Conservation (phyloP, 805 yeast genomes). For the Schwanniomyces occidentalis region DNA sequence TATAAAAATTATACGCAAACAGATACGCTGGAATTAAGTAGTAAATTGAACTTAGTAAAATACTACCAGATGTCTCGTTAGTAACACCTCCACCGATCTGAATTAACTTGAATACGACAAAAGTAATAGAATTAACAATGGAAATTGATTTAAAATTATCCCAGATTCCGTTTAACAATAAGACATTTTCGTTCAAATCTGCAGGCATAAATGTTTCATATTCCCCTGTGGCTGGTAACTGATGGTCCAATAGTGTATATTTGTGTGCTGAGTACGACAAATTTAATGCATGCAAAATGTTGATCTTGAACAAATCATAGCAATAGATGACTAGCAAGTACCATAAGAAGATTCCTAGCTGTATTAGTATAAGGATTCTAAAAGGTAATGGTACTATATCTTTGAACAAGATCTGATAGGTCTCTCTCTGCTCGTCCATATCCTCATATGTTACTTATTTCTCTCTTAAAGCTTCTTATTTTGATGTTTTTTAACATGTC, state of each 20-base stretch:
- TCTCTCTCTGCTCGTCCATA: slow-evolving; percentile 5
- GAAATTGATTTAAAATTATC: slow-evolving; percentile 28
- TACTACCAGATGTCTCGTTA: background rate
- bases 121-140: slow-evolving; percentile 21
- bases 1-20: slow-evolving; percentile 7
- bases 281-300: slow-evolving; percentile 45
- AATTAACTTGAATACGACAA: slow-evolving; percentile 17
- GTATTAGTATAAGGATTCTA: slow-evolving; percentile 48
- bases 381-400: slow-evolving; percentile 39
- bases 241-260: slow-evolving; percentile 26
- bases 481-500: no score
- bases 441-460: no score
- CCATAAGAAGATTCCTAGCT: slow-evolving; percentile 58
- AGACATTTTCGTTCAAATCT: slow-evolving; percentile 28
- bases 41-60: slow-evolving; percentile 3
- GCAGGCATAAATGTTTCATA: slow-evolving; percentile 30
- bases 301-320: slow-evolving; percentile 37
- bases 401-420: slow-evolving; percentile 18
- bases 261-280: slow-evolving; percentile 41
- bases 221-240: slow-evolving; percentile 28
- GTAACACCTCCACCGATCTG: slow-evolving; percentile 20
- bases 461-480: no score
- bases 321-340: slow-evolving; percentile 42
- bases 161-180: slow-evolving; percentile 36
- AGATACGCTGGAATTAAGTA: slow-evolving; percentile 10